Evolutionary conservation across 2,329 filamentous ascomycete species (phyloP), one percentile per base, ranked within the genome.

Genomic region (Orbilia quercus): DNA sequence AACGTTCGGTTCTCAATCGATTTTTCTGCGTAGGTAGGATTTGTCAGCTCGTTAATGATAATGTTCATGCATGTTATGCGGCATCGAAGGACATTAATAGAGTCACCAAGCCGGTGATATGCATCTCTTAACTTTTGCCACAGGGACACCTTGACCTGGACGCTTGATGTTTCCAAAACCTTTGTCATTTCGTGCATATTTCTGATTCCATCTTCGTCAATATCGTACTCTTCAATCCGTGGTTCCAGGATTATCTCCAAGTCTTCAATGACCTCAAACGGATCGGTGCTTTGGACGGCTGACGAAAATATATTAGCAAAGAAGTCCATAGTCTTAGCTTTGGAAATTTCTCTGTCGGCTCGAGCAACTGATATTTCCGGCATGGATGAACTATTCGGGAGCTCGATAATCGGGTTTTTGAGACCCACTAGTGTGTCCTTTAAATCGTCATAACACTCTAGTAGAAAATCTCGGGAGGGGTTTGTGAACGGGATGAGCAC

Each of bases 241-340:
- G 90, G 89, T 75, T 97, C 94, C 3, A 99, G 83, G 7, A 99
- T 90, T 2, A 95, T 95, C 78, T 99, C 95, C 36, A 99, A 83
- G 25, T 89, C 95, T 78, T 97, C 92, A 69, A 99, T 97, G 18
- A 97, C 87, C 3, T 89, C 86, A 11, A 94, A 86, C 0, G 94
- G 91, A 76, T 97, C 89, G 50, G 89, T 88, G 69, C 89, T 86
- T 66, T 95, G 90, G 38, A 73, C 59, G 1, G 76, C 75, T 20
- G 92, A 89, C 71, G 91, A 90, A 79, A 98, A 98, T 0, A 99
- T 86, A 38, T 89, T 91, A 55, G 92, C 85, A 80, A 99, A 98
- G 80, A 98, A 98, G 79, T 97, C 94, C 87, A 96, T 95, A 0
- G 94, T 98, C 12, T 91, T 96, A 34, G 98, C 85, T 77, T 93